A percentile compares a stretch with the other conserved stretches of the same genome.
phyloP scores from a whole-genome alignment of 2,329 filamentous ascomycete genomes.

The Acrocalymma vagum region DNA sequence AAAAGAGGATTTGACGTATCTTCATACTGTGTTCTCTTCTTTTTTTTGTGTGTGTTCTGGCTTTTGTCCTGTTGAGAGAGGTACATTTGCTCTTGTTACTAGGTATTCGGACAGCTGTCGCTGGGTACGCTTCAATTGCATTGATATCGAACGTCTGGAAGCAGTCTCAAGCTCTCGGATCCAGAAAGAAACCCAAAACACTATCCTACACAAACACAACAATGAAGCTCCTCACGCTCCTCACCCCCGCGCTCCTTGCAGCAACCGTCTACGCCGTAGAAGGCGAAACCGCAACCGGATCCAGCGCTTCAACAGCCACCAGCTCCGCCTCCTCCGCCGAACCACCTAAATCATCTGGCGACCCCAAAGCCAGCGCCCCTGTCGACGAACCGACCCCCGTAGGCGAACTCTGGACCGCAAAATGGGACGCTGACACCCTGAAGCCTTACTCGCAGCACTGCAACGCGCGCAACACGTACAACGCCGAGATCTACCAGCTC shows the following conservation, averaged over 20 bases:
- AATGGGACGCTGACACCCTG: constrained; percentile 34
- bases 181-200: too few relatives aligned
- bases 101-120: too few relatives aligned
- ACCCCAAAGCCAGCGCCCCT: constrained; percentile 14
- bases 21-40: too few relatives aligned
- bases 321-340: constrained; percentile 18
- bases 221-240: constrained; percentile 33
- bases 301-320: constrained; percentile 15
- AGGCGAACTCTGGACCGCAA: constrained; percentile 40
- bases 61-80: too few relatives aligned
- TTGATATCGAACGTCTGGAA: too few relatives aligned
- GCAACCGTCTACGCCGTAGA: constrained; percentile 26
- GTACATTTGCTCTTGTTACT: too few relatives aligned
- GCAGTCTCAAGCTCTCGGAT: too few relatives aligned
- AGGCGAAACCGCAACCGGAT: constrained; percentile 9
- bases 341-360: too few relatives aligned
- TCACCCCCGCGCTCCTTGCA: constrained; percentile 31
- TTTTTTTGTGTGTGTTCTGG: too few relatives aligned
- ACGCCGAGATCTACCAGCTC: constrained; percentile 40
- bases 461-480: constrained; percentile 24
- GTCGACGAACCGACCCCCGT: constrained; percentile 35
- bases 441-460: constrained; percentile 32
- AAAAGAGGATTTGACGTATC: too few relatives aligned
- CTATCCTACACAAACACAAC: constrained; percentile 6
- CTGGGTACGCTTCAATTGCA: too few relatives aligned